These are phyloP conservation scores for Ogataea nitratoaversa DNA, from an alignment of 805 yeast species.

Conservation along the genomic window DNA sequence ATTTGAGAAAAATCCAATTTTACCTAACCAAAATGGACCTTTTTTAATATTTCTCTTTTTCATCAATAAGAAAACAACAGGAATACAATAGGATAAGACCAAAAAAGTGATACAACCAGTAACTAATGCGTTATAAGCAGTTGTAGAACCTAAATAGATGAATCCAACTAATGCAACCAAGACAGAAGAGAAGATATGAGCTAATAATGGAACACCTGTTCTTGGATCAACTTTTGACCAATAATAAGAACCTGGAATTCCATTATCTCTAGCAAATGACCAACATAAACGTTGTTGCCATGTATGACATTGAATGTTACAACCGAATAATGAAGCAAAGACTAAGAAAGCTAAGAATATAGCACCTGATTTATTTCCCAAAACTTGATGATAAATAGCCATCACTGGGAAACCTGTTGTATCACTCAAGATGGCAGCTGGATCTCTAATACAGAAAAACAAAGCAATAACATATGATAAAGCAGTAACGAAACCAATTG, in stretches of 20 bases:
- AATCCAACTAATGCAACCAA: slow-evolving; percentile 55
- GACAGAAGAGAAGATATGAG: slow-evolving; percentile 50
- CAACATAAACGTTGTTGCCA: slow-evolving; percentile 68
- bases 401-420: slow-evolving; percentile 59
- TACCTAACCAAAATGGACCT: slow-evolving; percentile 69
- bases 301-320: slow-evolving; percentile 58
- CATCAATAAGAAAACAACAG: slow-evolving; percentile 42
- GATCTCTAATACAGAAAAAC: slow-evolving; percentile 55
- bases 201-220: slow-evolving; percentile 54
- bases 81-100: slow-evolving; percentile 54
- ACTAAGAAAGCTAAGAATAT: slow-evolving; percentile 45
- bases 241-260: slow-evolving; percentile 50
- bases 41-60: slow-evolving; percentile 51
- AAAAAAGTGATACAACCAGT: slow-evolving; percentile 58
- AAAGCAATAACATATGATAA: slow-evolving; percentile 49
- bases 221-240: slow-evolving; percentile 45
- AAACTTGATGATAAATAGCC: slow-evolving; percentile 59
- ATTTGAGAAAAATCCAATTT: slow-evolving; percentile 48
- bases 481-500: slow-evolving; percentile 62
- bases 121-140: slow-evolving; percentile 64
- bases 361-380: slow-evolving; percentile 51
- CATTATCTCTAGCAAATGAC: slow-evolving; percentile 66
- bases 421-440: slow-evolving; percentile 44
- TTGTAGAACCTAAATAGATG: slow-evolving; percentile 59
- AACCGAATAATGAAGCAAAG: slow-evolving; percentile 51